phyloP scores from a whole-genome alignment of 75 land plant genomes.

The Pseudotsuga menziesii region DNA sequence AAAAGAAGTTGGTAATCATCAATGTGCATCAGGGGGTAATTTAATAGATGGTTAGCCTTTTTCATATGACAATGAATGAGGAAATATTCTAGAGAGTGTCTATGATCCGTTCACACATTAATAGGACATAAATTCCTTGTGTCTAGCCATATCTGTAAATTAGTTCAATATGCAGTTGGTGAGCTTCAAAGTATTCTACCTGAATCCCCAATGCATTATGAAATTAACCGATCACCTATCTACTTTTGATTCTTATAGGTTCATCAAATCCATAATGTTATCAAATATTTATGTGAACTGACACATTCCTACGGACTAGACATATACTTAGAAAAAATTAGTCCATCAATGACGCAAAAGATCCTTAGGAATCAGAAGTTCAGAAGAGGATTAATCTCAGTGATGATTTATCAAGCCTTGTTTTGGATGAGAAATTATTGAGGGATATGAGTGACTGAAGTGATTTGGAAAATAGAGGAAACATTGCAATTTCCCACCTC shows the following conservation, averaged over 20 bases:
- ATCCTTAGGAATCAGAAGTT: constrained; percentile 16
- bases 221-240: constrained; percentile 50
- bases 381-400: constrained; percentile 43
- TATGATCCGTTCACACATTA: constrained; percentile 38
- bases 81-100: constrained; percentile 66
- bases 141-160: constrained; percentile 59
- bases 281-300: constrained; percentile 68
- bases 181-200: constrained; percentile 57
- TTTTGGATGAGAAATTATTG: constrained; percentile 47
- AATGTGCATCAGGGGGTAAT: neutral
- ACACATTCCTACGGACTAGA: constrained; percentile 63
- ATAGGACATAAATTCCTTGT: constrained; percentile 62
- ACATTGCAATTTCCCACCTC: neutral
- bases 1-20: constrained; percentile 3
- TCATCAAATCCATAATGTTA: constrained; percentile 53
- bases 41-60: constrained; percentile 43
- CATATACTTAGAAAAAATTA: constrained; percentile 38
- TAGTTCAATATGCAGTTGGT: constrained; percentile 62
- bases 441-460: constrained; percentile 12
- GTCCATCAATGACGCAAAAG: constrained; percentile 12
- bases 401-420: constrained; percentile 47
- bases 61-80: constrained; percentile 57
- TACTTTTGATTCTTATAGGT: constrained; percentile 68
- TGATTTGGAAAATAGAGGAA: neutral
- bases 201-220: constrained; percentile 38